A percentile compares a stretch with the other conserved stretches of the same genome.
These are phyloP conservation scores for Fusarium camptoceras DNA, from an alignment of 2,329 filamentous ascomycete species.

Conservation along the genomic window DNA sequence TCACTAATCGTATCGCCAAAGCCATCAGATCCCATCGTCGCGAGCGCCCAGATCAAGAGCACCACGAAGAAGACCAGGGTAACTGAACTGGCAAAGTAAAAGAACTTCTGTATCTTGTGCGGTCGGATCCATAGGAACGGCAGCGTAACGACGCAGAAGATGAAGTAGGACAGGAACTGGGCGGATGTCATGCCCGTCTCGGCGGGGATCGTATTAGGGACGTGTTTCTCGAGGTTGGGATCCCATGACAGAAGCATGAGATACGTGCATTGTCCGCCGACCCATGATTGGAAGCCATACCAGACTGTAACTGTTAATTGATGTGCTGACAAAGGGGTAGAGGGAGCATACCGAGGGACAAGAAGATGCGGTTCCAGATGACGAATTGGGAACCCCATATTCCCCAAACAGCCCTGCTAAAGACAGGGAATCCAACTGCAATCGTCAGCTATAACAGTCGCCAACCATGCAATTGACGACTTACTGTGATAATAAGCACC, in stretches of 20 bases:
- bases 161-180: conserved; percentile 57
- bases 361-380: conserved; percentile 57
- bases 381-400: conserved; percentile 58
- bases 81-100: conserved; percentile 55
- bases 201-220: conserved; percentile 56
- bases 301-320: conserved; percentile 27
- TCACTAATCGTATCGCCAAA: conserved; percentile 53
- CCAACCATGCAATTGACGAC: conserved; percentile 8
- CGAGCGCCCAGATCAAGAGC: conserved; percentile 58
- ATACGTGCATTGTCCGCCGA: conserved; percentile 60
- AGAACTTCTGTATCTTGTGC: conserved; percentile 57
- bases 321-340: too few relatives aligned
- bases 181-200: conserved; percentile 59
- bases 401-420: conserved; percentile 54
- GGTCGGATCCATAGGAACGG: conserved; percentile 59
- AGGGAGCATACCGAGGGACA: conserved; percentile 52
- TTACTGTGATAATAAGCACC: conserved; percentile 57
- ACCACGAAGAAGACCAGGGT: conserved; percentile 57
- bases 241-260: conserved; percentile 60
- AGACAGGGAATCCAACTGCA: conserved; percentile 54
- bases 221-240: conserved; percentile 56
- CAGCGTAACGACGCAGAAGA: conserved; percentile 58
- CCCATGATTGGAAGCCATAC: conserved; percentile 60
- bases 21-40: conserved; percentile 56
- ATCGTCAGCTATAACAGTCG: background rate